Evolutionary conservation across 2,329 filamentous ascomycete species (phyloP).

Genomic region (Colletotrichum spinosum): DNA sequence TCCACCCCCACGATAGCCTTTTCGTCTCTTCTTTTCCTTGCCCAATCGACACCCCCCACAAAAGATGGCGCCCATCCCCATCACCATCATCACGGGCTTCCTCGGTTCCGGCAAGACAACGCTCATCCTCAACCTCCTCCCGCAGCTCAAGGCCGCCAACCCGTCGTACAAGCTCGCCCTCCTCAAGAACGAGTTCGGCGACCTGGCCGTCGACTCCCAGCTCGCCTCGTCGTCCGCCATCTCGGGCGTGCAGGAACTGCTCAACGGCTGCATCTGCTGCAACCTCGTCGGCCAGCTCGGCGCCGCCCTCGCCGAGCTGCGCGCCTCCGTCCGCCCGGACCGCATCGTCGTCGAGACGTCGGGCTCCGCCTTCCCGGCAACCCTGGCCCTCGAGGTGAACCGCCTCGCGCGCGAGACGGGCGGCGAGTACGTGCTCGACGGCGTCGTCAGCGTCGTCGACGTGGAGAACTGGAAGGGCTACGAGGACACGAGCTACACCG

Average conservation of each 20-base stretch:
- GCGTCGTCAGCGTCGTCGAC: slow-evolving; percentile 90
- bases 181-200: slow-evolving; percentile 98
- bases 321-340: slow-evolving; percentile 70
- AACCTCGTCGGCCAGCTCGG: slow-evolving; percentile 94
- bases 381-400: slow-evolving; percentile 91
- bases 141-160: slow-evolving; percentile 82
- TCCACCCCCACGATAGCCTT: not conserved
- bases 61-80: slow-evolving; percentile 78
- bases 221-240: slow-evolving; percentile 86
- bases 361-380: slow-evolving; percentile 88
- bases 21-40: not conserved
- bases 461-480: slow-evolving; percentile 97
- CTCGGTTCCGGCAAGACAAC: slow-evolving; percentile 97
- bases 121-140: slow-evolving; percentile 91
- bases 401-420: slow-evolving; percentile 77
- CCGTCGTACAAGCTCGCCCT: slow-evolving; percentile 87
- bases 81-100: slow-evolving; percentile 97
- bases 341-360: slow-evolving; percentile 95
- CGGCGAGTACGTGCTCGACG: slow-evolving; percentile 81
- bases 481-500: slow-evolving; percentile 90
- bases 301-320: slow-evolving; percentile 82
- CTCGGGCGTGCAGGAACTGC: slow-evolving; percentile 88
- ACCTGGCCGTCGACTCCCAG: slow-evolving; percentile 92
- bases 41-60: not conserved
- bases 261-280: slow-evolving; percentile 99